Evolutionary conservation across 768 basidiomycete genomes (phyloP).

Genomic region (Cyathus striatus): DNA sequence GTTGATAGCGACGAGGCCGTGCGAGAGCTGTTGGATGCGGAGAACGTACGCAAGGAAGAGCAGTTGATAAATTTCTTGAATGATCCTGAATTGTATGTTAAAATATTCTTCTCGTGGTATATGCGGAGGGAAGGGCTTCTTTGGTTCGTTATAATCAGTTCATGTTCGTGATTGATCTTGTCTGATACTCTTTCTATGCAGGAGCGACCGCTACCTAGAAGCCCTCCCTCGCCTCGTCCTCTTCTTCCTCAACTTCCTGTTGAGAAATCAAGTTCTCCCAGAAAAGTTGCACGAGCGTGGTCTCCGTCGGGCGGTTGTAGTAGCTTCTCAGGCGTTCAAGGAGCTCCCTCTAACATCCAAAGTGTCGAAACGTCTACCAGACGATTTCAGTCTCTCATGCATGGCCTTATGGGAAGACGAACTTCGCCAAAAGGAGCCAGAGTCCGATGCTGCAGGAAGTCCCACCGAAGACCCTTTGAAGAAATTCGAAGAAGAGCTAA

Average conservation of each 20-base stretch:
- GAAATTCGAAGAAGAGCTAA: constrained; percentile 33
- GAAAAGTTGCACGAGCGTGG: constrained; percentile 39
- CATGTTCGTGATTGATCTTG: constrained; percentile 1
- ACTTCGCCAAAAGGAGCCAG: neutral
- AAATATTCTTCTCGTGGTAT: constrained; percentile 63
- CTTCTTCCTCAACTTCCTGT: constrained; percentile 60
- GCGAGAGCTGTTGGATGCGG: constrained; percentile 26
- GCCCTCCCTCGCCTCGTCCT: constrained; percentile 47
- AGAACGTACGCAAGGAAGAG: constrained; percentile 34
- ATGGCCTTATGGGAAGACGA: constrained; percentile 29
- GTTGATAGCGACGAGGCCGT: constrained; percentile 32
- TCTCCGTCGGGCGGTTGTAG: constrained; percentile 37
- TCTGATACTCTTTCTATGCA: constrained; percentile 4
- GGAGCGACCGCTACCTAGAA: constrained; percentile 44
- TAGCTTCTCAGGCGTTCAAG: constrained; percentile 29
- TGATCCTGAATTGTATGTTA: constrained; percentile 47
- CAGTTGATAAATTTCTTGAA: constrained; percentile 48
- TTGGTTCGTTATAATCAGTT: constrained; percentile 32
- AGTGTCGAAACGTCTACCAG: neutral
- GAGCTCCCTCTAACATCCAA: constrained; percentile 29
- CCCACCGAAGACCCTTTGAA: constrained; percentile 13
- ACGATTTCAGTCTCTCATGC: constrained; percentile 35
- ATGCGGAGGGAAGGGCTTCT: constrained; percentile 61
- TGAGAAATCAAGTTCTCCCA: constrained; percentile 49
- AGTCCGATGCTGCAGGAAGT: neutral